These are phyloP conservation scores for Veloboletus limbatus DNA, from an alignment of 1,284 basidiomycete genomes.

Conservation along the genomic window DNA sequence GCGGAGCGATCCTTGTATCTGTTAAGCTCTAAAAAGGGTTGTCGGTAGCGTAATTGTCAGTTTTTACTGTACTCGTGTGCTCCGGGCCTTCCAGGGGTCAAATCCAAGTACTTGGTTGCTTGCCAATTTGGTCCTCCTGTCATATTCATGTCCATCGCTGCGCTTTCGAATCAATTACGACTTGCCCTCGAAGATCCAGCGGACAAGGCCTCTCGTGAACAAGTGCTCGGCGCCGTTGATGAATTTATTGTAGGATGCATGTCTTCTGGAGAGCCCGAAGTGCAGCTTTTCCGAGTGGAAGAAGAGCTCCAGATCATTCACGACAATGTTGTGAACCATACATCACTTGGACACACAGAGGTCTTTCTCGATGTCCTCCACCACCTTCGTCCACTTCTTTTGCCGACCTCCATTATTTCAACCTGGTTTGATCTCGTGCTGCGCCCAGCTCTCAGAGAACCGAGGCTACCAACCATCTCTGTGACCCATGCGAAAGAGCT, in stretches of 20 bases:
- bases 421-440: constrained; percentile 77
- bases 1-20: neutral
- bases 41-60: neutral
- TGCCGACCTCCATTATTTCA: constrained; percentile 63
- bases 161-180: constrained; percentile 52
- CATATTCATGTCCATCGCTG: constrained; percentile 37
- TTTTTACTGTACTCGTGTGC: constrained; percentile 7
- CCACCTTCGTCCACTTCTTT: constrained; percentile 57
- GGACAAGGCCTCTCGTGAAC: constrained; percentile 39
- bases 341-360: constrained; percentile 56
- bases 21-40: neutral
- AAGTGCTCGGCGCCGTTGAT: constrained; percentile 50
- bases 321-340: constrained; percentile 61
- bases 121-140: constrained; percentile 13
- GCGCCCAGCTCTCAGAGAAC: constrained; percentile 70
- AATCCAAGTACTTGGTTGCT: constrained; percentile 1
- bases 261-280: constrained; percentile 44
- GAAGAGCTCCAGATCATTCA: constrained; percentile 64
- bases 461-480: constrained; percentile 56
- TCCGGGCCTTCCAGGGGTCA: neutral
- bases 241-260: constrained; percentile 50
- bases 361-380: constrained; percentile 63
- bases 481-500: constrained; percentile 70
- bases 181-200: constrained; percentile 48
- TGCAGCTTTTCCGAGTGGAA: constrained; percentile 51